Conservation (phyloP, 306 rosid species). For the Styphnolobium japonicum region DNA sequence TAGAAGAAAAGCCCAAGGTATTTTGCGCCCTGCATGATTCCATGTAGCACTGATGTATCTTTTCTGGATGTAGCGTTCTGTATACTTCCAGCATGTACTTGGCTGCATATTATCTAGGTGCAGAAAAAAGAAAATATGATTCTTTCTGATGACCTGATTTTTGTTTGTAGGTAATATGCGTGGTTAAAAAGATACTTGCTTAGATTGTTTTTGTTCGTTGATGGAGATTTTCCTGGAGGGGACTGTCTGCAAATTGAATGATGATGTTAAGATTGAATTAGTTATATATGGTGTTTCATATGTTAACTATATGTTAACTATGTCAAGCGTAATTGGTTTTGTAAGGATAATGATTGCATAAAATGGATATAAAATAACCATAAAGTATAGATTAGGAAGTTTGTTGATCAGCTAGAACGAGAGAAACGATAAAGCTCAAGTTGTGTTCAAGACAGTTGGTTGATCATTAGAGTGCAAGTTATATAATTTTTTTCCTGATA, state of each 20-base stretch:
- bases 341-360: not conserved
- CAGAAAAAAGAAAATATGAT: not conserved
- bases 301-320: not conserved
- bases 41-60: not conserved
- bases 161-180: slow-evolving; percentile 12
- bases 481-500: not conserved
- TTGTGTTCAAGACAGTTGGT: not conserved
- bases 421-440: not conserved
- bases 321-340: not conserved
- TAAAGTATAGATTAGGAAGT: not conserved
- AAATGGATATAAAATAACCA: not conserved
- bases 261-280: not conserved
- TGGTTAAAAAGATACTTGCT: not conserved
- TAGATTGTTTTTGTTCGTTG: not conserved
- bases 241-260: slow-evolving; percentile 3
- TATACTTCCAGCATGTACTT: not conserved
- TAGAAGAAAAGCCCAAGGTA: slow-evolving; percentile 89
- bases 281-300: not conserved
- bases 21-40: slow-evolving; percentile 13
- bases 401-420: not conserved
- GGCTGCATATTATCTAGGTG: slow-evolving; percentile 9
- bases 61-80: slow-evolving; percentile 11
- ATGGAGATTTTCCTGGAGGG: not conserved
- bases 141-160: not conserved
- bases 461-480: not conserved